phyloP scores from a whole-genome alignment of 805 yeast species.

The Ogataea pilisensis region DNA sequence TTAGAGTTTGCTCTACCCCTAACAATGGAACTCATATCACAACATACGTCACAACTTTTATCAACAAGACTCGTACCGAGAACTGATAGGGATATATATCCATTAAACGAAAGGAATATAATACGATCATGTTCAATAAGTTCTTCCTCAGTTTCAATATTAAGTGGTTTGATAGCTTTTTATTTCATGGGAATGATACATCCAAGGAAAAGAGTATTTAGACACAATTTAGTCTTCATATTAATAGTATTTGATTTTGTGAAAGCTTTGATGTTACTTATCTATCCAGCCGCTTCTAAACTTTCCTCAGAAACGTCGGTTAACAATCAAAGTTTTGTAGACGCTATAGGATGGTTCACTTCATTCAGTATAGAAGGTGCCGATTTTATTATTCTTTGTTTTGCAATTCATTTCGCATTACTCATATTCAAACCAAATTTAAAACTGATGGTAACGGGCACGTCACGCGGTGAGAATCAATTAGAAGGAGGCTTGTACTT shows the following conservation, averaged over 20 bases:
- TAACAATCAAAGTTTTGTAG: constrained; percentile 39
- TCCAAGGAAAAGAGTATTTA: constrained; percentile 55
- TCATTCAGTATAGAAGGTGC: constrained; percentile 81
- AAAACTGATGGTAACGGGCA: constrained; percentile 26
- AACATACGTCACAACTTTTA: neutral
- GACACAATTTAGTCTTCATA: constrained; percentile 67
- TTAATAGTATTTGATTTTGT: constrained; percentile 69
- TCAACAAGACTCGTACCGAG: neutral
- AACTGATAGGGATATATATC: neutral
- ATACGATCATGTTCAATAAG: constrained; percentile 42
- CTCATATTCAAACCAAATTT: constrained; percentile 63
- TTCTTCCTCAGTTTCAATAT: constrained; percentile 45
- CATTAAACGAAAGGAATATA: constrained; percentile 13
- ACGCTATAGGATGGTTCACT: constrained; percentile 76
- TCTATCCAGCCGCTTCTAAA: constrained; percentile 48
- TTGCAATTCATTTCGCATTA: constrained; percentile 79
- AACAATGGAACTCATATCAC: too few species aligned
- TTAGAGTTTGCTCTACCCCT: too few species aligned
- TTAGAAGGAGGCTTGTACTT: constrained; percentile 71
- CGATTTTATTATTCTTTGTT: constrained; percentile 74
- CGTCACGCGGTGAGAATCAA: constrained; percentile 12
- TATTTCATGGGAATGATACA: constrained; percentile 62
- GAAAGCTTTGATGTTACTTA: constrained; percentile 63
- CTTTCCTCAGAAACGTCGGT: constrained; percentile 6
- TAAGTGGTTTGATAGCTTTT: constrained; percentile 55